Conservation (phyloP, 1,139 yeast genomes). For the Magnusiomyces suaveolens region DNA sequence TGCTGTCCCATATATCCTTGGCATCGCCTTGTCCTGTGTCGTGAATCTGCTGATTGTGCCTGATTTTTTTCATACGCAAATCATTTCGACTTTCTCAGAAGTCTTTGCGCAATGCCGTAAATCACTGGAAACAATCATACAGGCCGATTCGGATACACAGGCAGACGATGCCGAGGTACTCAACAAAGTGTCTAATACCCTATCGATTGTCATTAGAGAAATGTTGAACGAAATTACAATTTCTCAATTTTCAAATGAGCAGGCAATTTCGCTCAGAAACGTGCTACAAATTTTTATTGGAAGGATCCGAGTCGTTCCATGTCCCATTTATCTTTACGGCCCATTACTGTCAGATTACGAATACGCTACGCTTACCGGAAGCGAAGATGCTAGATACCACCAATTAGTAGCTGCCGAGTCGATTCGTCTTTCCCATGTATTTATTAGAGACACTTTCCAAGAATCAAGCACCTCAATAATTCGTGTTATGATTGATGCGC, state of each 20-base stretch:
- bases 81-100: conserved; percentile 16
- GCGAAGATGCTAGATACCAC: background rate
- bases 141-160: conserved; percentile 19
- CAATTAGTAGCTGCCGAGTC: background rate
- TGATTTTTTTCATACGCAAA: conserved; percentile 32
- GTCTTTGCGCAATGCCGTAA: conserved; percentile 18
- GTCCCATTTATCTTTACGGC: conserved; percentile 18
- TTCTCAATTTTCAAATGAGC: conserved; percentile 30
- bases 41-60: conserved; percentile 35
- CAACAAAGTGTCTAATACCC: conserved; percentile 28
- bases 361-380: background rate
- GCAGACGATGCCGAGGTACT: conserved; percentile 22
- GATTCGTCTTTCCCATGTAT: background rate
- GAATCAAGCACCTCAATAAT: conserved; percentile 2
- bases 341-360: background rate
- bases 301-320: conserved; percentile 37
- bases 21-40: conserved; percentile 33
- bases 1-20: conserved; percentile 39
- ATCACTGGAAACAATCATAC: conserved; percentile 14
- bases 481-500: conserved; percentile 1
- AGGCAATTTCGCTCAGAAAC: conserved; percentile 35
- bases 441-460: conserved; percentile 1
- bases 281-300: conserved; percentile 34
- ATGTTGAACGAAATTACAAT: conserved; percentile 37
- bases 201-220: conserved; percentile 39